These are phyloP conservation scores for Alternaria triticimaculans DNA, from an alignment of 2,329 filamentous ascomycete genomes.

Conservation along the genomic window DNA sequence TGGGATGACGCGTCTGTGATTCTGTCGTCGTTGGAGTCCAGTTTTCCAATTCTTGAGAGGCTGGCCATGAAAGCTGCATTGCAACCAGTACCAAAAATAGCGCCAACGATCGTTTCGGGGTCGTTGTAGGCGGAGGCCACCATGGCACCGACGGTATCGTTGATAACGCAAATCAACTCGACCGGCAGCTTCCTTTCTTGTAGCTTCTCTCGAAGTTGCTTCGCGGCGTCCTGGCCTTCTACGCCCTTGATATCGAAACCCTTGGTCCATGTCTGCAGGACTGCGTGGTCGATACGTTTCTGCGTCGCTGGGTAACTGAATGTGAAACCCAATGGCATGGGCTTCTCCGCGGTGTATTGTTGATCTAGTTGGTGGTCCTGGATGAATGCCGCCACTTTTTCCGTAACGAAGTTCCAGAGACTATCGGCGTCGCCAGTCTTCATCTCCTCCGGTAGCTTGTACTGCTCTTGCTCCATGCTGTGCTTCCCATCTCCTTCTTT, in stretches of 20 bases:
- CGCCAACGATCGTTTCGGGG: constrained; percentile 81
- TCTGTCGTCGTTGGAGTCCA: constrained; percentile 46
- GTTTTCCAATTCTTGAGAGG: constrained; percentile 80
- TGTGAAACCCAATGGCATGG: constrained; percentile 86
- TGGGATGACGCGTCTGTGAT: neutral
- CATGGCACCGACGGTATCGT: constrained; percentile 91
- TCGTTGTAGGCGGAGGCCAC: constrained; percentile 92
- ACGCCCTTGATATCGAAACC: constrained; percentile 94
- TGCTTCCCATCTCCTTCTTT: constrained; percentile 69
- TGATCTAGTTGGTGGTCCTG: constrained; percentile 78
- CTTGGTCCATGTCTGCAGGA: constrained; percentile 96
- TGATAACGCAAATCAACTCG: constrained; percentile 84
- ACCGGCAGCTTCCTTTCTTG: constrained; percentile 78
- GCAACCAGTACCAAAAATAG: constrained; percentile 92
- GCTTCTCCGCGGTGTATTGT: constrained; percentile 65
- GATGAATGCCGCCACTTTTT: constrained; percentile 89
- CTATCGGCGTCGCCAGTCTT: constrained; percentile 85
- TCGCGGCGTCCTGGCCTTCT: constrained; percentile 88
- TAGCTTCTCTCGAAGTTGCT: constrained; percentile 82
- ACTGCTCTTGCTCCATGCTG: constrained; percentile 88
- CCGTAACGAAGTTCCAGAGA: constrained; percentile 93
- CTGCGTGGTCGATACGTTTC: constrained; percentile 89
- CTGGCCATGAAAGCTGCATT: constrained; percentile 95
- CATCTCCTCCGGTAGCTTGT: constrained; percentile 90
- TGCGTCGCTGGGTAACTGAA: constrained; percentile 96